A percentile compares a stretch with the other conserved stretches of the same genome.
These are phyloP conservation scores for Sequoiadendron giganteum DNA, from an alignment of 75 land plant species.

Conservation along the genomic window DNA sequence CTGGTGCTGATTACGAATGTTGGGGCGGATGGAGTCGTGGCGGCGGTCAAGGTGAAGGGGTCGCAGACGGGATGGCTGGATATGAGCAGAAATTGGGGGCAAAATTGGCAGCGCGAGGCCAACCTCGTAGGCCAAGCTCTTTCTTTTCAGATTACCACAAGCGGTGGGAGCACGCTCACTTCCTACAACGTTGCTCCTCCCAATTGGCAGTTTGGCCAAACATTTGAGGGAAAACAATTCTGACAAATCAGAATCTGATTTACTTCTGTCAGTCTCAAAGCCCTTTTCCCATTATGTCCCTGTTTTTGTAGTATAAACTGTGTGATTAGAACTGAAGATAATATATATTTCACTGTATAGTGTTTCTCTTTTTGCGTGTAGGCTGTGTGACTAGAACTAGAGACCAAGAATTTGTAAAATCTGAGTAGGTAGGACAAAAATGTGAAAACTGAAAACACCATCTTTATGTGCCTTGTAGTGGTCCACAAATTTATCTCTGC, in stretches of 20 bases:
- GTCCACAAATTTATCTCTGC: no score
- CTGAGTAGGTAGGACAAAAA: no score
- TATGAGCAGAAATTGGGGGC: slow-evolving; percentile 84
- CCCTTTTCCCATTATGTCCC: no score
- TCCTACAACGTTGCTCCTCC: slow-evolving; percentile 57
- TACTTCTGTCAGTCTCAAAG: background rate
- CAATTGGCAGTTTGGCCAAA: slow-evolving; percentile 71
- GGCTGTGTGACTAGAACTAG: no score
- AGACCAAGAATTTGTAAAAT: no score
- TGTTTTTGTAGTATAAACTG: no score
- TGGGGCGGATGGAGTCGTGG: slow-evolving; percentile 57
- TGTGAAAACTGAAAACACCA: no score
- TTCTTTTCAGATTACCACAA: slow-evolving; percentile 60
- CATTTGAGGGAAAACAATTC: slow-evolving; percentile 60
- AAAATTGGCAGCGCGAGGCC: slow-evolving; percentile 52
- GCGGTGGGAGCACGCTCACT: slow-evolving; percentile 42
- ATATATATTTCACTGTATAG: no score
- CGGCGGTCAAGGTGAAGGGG: slow-evolving; percentile 52
- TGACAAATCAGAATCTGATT: background rate
- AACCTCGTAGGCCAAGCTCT: slow-evolving; percentile 46
- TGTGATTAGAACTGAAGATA: no score
- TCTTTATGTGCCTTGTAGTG: no score
- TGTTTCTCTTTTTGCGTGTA: no score
- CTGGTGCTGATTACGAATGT: slow-evolving; percentile 69
- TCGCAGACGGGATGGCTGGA: slow-evolving; percentile 58